Conservation (phyloP, 441 rosid species). For the California macrophylla region DNA sequence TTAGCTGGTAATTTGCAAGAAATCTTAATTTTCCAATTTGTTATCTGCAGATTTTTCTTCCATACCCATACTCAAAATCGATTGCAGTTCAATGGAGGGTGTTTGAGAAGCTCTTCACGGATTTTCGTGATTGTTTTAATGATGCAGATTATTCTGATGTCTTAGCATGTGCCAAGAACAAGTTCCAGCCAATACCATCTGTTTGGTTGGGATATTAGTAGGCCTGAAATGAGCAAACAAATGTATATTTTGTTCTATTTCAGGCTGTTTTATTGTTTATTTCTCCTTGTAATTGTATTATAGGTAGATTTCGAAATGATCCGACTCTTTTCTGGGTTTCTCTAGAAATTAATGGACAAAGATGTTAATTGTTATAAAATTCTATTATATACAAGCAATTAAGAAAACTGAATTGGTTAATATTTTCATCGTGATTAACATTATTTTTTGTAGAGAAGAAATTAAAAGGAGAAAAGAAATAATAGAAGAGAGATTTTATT, state of each 20-base stretch:
- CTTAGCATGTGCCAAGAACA: conserved; percentile 59
- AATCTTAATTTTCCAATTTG: not conserved
- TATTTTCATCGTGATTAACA: too few species aligned
- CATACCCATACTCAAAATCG: conserved; percentile 67
- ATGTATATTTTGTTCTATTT: not conserved
- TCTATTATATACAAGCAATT: too few species aligned
- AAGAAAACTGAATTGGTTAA: too few species aligned
- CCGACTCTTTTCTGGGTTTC: not conserved
- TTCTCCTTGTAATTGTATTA: not conserved
- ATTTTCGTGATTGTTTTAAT: conserved; percentile 65
- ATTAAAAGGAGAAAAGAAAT: not conserved
- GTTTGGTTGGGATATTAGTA: conserved; percentile 62
- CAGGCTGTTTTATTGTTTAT: not conserved
- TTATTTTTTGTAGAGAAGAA: too few species aligned
- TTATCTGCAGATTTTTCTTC: conserved; percentile 56
- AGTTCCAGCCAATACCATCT: conserved; percentile 63
- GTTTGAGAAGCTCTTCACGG: conserved; percentile 72
- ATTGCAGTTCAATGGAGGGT: conserved; percentile 65
- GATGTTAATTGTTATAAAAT: too few species aligned
- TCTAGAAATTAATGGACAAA: too few species aligned
- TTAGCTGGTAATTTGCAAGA: not conserved
- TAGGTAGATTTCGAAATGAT: not conserved
- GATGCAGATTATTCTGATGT: conserved; percentile 52
- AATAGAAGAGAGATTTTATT: not conserved
- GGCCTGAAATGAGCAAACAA: not conserved